These are phyloP conservation scores for Maudiozyma serrabonitensis DNA, from an alignment of 805 yeast species.

Conservation along the genomic window DNA sequence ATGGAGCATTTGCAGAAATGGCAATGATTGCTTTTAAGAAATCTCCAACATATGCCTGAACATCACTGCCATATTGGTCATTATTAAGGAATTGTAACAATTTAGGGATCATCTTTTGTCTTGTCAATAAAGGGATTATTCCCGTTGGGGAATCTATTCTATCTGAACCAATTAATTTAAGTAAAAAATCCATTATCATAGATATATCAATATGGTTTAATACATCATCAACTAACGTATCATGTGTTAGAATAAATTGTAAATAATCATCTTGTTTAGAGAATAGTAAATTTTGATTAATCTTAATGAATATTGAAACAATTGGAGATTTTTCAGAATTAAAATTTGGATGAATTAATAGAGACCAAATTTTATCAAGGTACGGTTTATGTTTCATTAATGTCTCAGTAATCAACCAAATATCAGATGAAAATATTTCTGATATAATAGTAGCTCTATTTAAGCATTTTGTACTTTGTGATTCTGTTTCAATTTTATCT, in stretches of 20 bases:
- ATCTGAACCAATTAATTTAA: slow-evolving; percentile 83
- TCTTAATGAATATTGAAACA: slow-evolving; percentile 74
- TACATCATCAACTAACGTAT: slow-evolving; percentile 41
- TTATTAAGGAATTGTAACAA: slow-evolving; percentile 52
- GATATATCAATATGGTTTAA: slow-evolving; percentile 73
- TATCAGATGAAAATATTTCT: slow-evolving; percentile 81
- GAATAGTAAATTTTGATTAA: slow-evolving; percentile 75
- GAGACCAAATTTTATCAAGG: slow-evolving; percentile 64
- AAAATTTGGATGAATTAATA: slow-evolving; percentile 45
- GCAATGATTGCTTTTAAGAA: slow-evolving; percentile 85
- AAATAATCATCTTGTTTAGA: slow-evolving; percentile 43
- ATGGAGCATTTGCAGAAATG: slow-evolving; percentile 81
- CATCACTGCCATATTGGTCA: slow-evolving; percentile 46
- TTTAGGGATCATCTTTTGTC: slow-evolving; percentile 62
- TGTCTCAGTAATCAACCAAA: slow-evolving; percentile 84
- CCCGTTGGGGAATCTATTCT: slow-evolving; percentile 82
- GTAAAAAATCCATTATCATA: slow-evolving; percentile 77
- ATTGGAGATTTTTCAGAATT: slow-evolving; percentile 59
- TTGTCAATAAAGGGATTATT: slow-evolving; percentile 60
- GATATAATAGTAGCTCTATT: slow-evolving; percentile 34
- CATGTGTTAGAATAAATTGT: slow-evolving; percentile 12
- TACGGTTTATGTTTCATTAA: slow-evolving; percentile 61
- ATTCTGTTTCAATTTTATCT: neutral
- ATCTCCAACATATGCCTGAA: slow-evolving; percentile 87
- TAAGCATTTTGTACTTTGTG: slow-evolving; percentile 3